Evolutionary conservation across 2,329 filamentous ascomycete genomes (phyloP).

Genomic region (Arthroderma uncinatum): DNA sequence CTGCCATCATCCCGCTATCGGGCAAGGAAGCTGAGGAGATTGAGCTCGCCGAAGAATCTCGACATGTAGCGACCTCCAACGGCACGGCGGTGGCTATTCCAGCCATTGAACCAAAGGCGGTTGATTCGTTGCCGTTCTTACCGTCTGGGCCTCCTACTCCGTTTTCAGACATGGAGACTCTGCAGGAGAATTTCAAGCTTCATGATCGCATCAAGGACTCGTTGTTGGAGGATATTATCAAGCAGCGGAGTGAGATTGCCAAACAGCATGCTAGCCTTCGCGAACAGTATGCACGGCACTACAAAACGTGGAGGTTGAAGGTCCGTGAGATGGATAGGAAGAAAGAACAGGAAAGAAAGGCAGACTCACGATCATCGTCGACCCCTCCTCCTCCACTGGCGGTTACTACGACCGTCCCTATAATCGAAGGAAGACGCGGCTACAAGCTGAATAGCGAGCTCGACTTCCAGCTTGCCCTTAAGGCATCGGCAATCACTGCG

Average conservation of each 20-base stretch:
- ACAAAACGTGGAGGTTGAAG: conserved; percentile 36
- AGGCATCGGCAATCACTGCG: conserved; percentile 38
- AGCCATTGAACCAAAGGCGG: conserved; percentile 23
- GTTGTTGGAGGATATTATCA: conserved; percentile 29
- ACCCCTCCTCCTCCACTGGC: conserved; percentile 22
- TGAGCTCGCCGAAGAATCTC: conserved; percentile 11
- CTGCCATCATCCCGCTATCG: conserved; percentile 17
- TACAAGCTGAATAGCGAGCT: conserved; percentile 41
- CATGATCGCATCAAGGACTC: conserved; percentile 31
- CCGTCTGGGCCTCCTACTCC: conserved; percentile 33
- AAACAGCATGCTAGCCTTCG: conserved; percentile 32
- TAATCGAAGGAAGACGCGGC: conserved; percentile 31
- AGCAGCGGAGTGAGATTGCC: conserved; percentile 29
- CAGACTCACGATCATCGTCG: conserved; percentile 29
- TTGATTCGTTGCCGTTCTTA: conserved; percentile 39
- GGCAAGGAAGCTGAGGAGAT: conserved; percentile 19
- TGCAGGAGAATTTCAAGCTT: conserved; percentile 31
- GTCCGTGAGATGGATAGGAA: conserved; percentile 34
- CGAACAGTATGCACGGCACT: conserved; percentile 32
- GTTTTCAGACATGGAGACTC: conserved; percentile 35
- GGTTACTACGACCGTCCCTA: conserved; percentile 20
- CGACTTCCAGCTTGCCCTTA: conserved; percentile 39
- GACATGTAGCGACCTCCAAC: not conserved
- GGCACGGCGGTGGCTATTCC: conserved; percentile 4
- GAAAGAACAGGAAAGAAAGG: conserved; percentile 27